Evolutionary conservation across 192 early-diverging fungal genomes (phyloP), one percentile per base, ranked within the genome.

Genomic region (Coemansia sp.): DNA sequence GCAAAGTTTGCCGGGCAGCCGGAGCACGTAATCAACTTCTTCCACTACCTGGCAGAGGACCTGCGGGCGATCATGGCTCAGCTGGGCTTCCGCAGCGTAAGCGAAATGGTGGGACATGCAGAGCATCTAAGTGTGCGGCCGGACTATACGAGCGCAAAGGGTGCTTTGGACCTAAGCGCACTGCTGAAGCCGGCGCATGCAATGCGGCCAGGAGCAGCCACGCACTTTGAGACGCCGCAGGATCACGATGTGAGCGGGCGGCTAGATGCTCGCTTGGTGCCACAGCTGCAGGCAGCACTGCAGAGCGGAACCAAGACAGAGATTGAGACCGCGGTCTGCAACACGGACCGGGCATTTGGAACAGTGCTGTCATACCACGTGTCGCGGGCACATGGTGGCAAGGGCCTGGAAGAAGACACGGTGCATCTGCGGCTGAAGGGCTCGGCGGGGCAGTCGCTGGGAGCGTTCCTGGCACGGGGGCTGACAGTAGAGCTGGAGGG

Each of bases 11-110:
- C 81, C 44, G 96, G 96, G 16, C 76, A 80, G 50, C 94, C 96
- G n/a, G 96, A 98, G 70, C 86, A 98, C 53, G 93, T 98, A 16
- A 81, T 98, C 65, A 97, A 98, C 81, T 98, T 98, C 83, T 98
- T 98, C 85, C 86, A 87, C 83, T 98, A 94, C 70, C 81, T 98
- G 60, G 92, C 93, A 21, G 96, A 98, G 68, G 94, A 98, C 58
- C 70, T 88, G 60, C 89, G 96, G 50, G 71, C 80, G 21, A 87
- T 96, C 68, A 98, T 98, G 96, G 93, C 96, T 20, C 80, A 80
- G 50, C 89, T 98, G 26, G 96, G 96, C 38, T 87, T 91, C 85
- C 89, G 92, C 62, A 86, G 87, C 14, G 85, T 98, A 55, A 86
- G 92, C 63, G 94, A 97, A 62, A 93, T 98, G 94, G 94, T 98